Percentiles rank a stretch among this genome's conserved stretches.
Conservation (phyloP, 768 basidiomycete species). For the Ramaria sp. region DNA sequence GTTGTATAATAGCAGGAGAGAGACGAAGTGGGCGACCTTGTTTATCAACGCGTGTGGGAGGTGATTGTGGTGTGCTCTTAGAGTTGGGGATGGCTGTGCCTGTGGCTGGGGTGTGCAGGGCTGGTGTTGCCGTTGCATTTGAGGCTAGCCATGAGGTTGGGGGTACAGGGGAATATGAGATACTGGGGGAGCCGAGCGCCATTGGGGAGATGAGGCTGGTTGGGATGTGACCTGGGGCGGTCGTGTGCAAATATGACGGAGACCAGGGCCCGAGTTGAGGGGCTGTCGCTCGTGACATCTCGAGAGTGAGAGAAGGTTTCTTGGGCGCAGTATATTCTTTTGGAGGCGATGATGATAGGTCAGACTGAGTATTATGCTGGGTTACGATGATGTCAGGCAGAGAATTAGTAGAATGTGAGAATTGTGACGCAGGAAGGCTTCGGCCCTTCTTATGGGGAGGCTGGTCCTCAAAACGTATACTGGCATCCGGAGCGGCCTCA, state of each 20-base stretch:
- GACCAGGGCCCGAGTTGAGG: background rate
- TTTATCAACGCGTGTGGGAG: background rate
- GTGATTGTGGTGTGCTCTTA: background rate
- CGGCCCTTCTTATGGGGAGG: background rate
- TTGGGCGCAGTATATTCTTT: no score
- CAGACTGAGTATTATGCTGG: no score
- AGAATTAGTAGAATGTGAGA: background rate
- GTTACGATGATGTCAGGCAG: background rate
- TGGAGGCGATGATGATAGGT: background rate
- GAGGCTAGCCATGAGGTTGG: background rate
- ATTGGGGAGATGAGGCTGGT: background rate
- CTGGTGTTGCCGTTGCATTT: background rate
- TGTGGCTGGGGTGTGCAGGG: background rate
- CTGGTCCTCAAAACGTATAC: no score
- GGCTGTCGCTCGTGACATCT: background rate
- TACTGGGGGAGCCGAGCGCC: background rate
- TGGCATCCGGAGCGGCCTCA: no score
- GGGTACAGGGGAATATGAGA: background rate
- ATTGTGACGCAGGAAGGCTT: no score
- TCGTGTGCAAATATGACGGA: background rate
- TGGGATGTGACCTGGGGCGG: background rate
- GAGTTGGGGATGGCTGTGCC: background rate
- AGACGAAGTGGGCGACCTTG: conserved; percentile 18
- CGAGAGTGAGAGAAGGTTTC: no score
- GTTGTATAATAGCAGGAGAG: conserved; percentile 34